Conservation (phyloP, 140 eudicot genomes). For the Artemisia princeps region DNA sequence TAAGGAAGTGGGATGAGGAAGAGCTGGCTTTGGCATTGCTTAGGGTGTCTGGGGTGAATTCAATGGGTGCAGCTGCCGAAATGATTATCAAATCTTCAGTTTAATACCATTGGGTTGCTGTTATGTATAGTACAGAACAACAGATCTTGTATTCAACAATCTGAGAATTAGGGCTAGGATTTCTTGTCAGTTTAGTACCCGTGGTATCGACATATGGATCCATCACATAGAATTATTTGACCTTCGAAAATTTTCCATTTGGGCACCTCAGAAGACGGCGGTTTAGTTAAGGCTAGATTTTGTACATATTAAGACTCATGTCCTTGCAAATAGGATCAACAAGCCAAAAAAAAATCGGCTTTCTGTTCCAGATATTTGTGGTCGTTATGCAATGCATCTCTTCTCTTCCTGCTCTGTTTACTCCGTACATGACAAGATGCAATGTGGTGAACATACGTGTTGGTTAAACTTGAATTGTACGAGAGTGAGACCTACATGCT, state of each 20-base stretch:
- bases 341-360: too few species aligned
- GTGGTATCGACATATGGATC: too few species aligned
- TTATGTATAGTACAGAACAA: neutral
- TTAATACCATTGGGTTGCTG: constrained; percentile 1
- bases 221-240: too few species aligned
- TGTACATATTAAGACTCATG: too few species aligned
- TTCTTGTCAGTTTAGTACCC: too few species aligned
- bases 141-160: neutral
- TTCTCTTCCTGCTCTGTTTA: neutral
- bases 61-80: constrained; percentile 88
- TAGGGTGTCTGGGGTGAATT: constrained; percentile 56
- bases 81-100: constrained; percentile 46
- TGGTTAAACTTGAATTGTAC: too few species aligned
- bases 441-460: neutral
- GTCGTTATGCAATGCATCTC: too few species aligned
- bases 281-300: too few species aligned
- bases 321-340: too few species aligned
- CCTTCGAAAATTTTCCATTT: too few species aligned
- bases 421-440: neutral
- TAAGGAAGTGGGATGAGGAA: constrained; percentile 79
- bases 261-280: too few species aligned
- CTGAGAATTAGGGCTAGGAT: neutral
- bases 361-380: too few species aligned
- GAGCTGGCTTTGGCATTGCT: constrained; percentile 69
- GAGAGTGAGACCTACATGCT: neutral